Base-by-base conservation (phyloP, 139 green algal genomes). In the Micromonas pusilla region DNA sequence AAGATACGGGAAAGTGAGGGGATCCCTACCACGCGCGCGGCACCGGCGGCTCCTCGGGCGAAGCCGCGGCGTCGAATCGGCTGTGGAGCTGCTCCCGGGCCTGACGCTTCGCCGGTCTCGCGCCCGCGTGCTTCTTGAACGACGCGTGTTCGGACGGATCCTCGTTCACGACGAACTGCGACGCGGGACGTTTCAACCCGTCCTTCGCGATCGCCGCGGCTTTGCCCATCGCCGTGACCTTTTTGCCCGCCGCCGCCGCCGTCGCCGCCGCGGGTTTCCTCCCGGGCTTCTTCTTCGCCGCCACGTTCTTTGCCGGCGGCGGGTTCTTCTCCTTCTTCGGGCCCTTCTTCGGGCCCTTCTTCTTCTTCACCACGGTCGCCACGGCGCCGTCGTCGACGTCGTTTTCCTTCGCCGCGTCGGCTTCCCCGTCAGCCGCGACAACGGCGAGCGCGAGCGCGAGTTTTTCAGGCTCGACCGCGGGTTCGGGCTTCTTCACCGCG, bases 201-300 rank as follows among this genome's bases (percentile, higher is more conserved):
- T 38, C 65, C 4, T 38, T 45, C 4, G 65, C 65, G 30, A 72
- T 72, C 28, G 26, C 30, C 65, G 65, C 65, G 3, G 65, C 65
- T 26, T 72, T 72, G 65, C 26, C 65, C 65, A 72, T 72, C 65
- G 65, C 65, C 26, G 26, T 72, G n/a, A 45, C 65, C 30, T 72
- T 72, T 72, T 26, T 38, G n/a, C 26, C 32, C 13, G 33, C 28
- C 25, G 25, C 60, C 60, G 60, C 33, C 66, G 52, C 53, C 26
- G 63, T 23, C 0, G 23, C 30, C 66, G 66, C 33, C 32, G n/a
- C 1, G 1, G 28, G 30, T 23, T 72, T 72, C 33, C 31, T 30
- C 66, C 20, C 31, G 20, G 20, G 1, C 3, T 52, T 39, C 30
- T 30, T 52, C 33, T 72, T 52, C 66, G 66, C 33, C 30, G 53